phyloP scores from a whole-genome alignment of 2,329 filamentous ascomycete genomes.

The Botrytis cinerea region DNA sequence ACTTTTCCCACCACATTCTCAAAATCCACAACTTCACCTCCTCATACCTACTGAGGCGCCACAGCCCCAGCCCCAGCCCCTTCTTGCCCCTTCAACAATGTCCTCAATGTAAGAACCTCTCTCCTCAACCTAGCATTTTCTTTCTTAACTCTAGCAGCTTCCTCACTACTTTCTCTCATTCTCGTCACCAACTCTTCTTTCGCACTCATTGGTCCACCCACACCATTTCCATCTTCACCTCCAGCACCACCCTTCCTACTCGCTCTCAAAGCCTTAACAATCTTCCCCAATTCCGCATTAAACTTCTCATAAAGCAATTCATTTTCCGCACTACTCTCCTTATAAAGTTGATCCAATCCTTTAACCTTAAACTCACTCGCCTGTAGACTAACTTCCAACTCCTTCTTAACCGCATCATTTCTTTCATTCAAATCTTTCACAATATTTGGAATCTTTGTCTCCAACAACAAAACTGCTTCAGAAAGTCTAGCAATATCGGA shows the following conservation, averaged over 20 bases:
- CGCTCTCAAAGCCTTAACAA: conserved; percentile 72
- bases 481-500: conserved; percentile 46
- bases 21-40: neutral
- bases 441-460: conserved; percentile 63
- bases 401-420: conserved; percentile 65
- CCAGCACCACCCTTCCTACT: neutral
- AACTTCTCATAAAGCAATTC: conserved; percentile 90
- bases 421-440: conserved; percentile 61
- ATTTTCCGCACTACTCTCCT: conserved; percentile 85
- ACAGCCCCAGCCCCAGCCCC: neutral
- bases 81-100: conserved; percentile 33
- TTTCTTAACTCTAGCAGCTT: conserved; percentile 74
- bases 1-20: neutral
- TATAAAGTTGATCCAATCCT: conserved; percentile 84
- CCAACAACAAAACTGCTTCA: conserved; percentile 65
- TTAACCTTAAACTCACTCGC: conserved; percentile 77
- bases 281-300: conserved; percentile 85
- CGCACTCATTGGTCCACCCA: conserved; percentile 66
- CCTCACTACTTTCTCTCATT: conserved; percentile 74
- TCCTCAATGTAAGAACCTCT: conserved; percentile 61
- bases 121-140: conserved; percentile 83
- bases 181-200: conserved; percentile 74
- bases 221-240: neutral
- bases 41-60: neutral
- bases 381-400: conserved; percentile 70